Evolutionary conservation across 495 filamentous ascomycete species (phyloP).

Genomic region (Lasiosphaeris hirsuta): DNA sequence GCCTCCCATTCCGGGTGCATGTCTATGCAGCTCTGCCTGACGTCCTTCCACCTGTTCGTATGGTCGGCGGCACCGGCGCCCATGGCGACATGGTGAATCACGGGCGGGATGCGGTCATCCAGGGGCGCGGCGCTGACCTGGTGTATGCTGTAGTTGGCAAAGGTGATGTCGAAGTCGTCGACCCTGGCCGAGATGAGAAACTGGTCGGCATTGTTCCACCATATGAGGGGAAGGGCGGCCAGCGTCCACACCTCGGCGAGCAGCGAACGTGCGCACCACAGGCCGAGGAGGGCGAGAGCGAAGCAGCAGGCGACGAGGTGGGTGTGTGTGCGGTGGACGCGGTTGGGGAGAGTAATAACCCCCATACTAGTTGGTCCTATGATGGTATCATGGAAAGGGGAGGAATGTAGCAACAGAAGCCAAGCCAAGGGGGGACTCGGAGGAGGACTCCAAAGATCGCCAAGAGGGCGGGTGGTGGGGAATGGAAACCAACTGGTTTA

Average conservation of each 20-base stretch:
- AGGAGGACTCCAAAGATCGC: neutral
- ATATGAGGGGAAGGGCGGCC: conserved; percentile 29
- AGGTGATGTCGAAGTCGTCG: conserved; percentile 40
- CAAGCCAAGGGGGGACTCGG: neutral
- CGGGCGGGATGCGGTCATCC: conserved; percentile 32
- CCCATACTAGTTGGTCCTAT: conserved; percentile 17
- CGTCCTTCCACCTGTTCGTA: conserved; percentile 28
- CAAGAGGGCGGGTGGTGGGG: neutral
- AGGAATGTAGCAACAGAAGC: neutral
- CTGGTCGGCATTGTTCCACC: conserved; percentile 18
- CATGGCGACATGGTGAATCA: conserved; percentile 40
- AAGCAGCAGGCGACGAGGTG: conserved; percentile 8
- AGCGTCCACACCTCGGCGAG: conserved; percentile 29
- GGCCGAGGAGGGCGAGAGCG: conserved; percentile 6
- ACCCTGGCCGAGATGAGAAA: conserved; percentile 30
- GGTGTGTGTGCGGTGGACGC: conserved; percentile 15
- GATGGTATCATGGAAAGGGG: neutral
- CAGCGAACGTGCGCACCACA: conserved; percentile 19
- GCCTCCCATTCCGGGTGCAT: conserved; percentile 38
- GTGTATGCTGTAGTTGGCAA: conserved; percentile 32
- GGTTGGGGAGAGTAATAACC: conserved; percentile 8
- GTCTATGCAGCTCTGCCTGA: conserved; percentile 34
- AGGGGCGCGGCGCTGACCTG: conserved; percentile 30
- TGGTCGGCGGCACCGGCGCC: conserved; percentile 22
- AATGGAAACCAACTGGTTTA: neutral